Base-by-base conservation (phyloP, 148 eudicot genomes). In the Cornus florida region DNA sequence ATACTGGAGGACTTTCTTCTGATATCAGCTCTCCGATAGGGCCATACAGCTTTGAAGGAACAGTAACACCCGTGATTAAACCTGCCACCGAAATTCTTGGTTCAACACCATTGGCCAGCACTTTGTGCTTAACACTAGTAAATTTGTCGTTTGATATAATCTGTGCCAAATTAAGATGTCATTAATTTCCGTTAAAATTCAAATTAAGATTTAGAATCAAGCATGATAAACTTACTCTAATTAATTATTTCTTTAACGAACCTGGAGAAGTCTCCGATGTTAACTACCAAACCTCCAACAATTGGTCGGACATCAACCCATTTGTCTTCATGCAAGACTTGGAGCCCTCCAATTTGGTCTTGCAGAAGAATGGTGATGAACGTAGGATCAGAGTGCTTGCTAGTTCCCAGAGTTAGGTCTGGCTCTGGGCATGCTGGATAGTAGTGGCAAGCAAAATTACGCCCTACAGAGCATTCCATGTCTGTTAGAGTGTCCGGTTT, bases 181-280 rank as follows among this genome's bases (percentile, higher is more conserved):
- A 48, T 7, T 11, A 28, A 28, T 28, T 28, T 28, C 28, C 28
- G 28, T 28, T 28, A 28, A 28, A 28, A 28, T 28, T 28, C 28
- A 28, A 28, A 28, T 28, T 28, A 28, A 28, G 0, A 28, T 28
- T 28, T 28, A 28, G 28, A 28, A 28, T 28, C 28, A 28, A 28
- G 28, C 28, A 28, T 28, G 28, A 28, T 28, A 28, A 28, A 28
- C 28, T 28, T 28, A 35, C 5, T 4, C 19, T 20, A 39, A 28
- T 28, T 0, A 56, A 53, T 3, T 41, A 19, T n/a, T 28, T 28
- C 28, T 28, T 6, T 43, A 20, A 60, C 73, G 64, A 22, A 86
- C 89, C 91, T 88, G 89, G 41, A 88, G 85, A 82, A 86, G 32
- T 89, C 88, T 3, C 85, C 91, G 38, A 86, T 73, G 77, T 86